These are phyloP conservation scores for Pinus taeda DNA, from an alignment of 75 land plant species.

Conservation along the genomic window DNA sequence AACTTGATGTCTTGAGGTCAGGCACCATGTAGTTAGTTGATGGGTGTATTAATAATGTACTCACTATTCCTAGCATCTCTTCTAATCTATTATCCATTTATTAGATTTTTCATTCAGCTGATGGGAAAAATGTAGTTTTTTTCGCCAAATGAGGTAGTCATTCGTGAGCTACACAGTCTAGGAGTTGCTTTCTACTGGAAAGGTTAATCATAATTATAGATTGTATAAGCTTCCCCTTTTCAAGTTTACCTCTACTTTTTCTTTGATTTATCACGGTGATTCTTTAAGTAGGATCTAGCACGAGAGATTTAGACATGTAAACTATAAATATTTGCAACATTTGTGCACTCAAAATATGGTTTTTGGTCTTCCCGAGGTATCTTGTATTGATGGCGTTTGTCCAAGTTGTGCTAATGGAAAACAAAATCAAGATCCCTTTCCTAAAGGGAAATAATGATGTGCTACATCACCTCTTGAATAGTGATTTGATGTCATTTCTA, in stretches of 20 bases:
- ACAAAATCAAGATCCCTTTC: background rate
- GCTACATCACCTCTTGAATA: background rate
- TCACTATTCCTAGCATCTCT: background rate
- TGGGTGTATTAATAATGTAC: background rate
- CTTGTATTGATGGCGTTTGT: background rate
- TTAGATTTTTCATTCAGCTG: background rate
- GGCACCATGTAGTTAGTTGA: background rate
- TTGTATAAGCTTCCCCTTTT: background rate
- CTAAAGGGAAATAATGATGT: background rate
- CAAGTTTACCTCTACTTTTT: background rate
- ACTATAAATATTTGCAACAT: background rate
- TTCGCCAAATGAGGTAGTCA: background rate
- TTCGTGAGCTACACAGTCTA: background rate
- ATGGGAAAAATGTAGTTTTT: background rate
- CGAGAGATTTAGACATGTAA: background rate
- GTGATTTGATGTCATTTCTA: background rate
- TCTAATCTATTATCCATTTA: background rate
- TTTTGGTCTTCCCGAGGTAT: background rate
- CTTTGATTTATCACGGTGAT: background rate
- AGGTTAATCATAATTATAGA: background rate
- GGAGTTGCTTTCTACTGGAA: background rate
- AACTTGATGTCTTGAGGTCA: background rate
- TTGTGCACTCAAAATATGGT: background rate
- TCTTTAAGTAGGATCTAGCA: background rate
- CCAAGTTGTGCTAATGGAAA: conserved; percentile 6